A percentile compares a stretch with the other conserved stretches of the same genome.
Conservation (phyloP, 1,284 basidiomycete genomes). For the Coniferiporia sulphurascens region DNA sequence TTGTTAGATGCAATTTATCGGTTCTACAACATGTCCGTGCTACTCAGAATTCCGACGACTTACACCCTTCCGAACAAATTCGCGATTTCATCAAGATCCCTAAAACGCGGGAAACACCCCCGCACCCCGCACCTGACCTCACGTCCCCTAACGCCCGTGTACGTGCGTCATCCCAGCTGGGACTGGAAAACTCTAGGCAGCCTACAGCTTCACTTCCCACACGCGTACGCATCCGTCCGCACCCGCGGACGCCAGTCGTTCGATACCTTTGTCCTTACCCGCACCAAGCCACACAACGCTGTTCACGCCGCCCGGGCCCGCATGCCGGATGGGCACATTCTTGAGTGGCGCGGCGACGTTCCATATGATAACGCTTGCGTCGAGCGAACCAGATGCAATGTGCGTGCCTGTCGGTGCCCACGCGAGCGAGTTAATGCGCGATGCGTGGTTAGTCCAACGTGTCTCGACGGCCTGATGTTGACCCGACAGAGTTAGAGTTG, state of each 20-base stretch:
- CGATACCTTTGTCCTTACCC: conserved; percentile 32
- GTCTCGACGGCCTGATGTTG: conserved; percentile 51
- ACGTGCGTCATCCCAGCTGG: background rate
- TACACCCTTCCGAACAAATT: background rate
- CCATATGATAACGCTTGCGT: conserved; percentile 92
- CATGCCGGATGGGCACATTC: conserved; percentile 83
- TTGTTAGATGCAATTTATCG: background rate
- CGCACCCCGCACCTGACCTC: background rate
- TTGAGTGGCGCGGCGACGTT: conserved; percentile 71
- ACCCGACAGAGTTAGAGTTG: conserved; percentile 17
- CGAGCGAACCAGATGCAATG: conserved; percentile 83
- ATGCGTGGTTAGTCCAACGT: conserved; percentile 88
- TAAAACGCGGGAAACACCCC: background rate
- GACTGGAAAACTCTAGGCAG: background rate
- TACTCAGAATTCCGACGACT: background rate
- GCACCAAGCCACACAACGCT: conserved; percentile 73
- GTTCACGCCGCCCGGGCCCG: conserved; percentile 77
- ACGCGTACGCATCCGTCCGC: conserved; percentile 79
- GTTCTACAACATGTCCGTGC: background rate
- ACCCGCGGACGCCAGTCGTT: conserved; percentile 67
- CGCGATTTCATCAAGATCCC: background rate
- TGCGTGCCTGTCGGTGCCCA: conserved; percentile 76
- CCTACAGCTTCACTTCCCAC: conserved; percentile 51
- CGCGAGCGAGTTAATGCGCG: conserved; percentile 72
- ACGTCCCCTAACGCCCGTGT: background rate